Percentiles rank a stretch among this genome's conserved stretches.
These are phyloP conservation scores for Geranium rotundifolium DNA, from an alignment of 345 rosid genomes.

Conservation along the genomic window DNA sequence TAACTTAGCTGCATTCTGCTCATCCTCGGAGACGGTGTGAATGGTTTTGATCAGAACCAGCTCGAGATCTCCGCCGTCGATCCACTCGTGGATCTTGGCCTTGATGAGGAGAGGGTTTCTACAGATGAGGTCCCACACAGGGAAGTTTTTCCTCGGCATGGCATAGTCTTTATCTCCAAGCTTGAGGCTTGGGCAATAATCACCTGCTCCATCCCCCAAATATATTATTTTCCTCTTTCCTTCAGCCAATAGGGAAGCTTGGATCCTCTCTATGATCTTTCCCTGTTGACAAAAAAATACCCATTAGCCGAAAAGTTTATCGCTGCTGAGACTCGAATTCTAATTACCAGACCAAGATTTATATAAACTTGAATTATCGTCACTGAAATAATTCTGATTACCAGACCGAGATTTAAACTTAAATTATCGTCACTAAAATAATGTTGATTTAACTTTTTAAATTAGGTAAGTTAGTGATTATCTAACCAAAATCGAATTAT, in stretches of 20 bases:
- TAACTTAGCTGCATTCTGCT: slow-evolving; percentile 1
- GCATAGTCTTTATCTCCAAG: slow-evolving; percentile 36
- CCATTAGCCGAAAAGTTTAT: background rate
- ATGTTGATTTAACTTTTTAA: too few species aligned
- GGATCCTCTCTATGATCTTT: slow-evolving; percentile 46
- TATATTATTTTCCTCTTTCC: slow-evolving; percentile 49
- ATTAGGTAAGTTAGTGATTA: too few species aligned
- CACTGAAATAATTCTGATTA: too few species aligned
- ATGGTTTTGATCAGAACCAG: slow-evolving; percentile 27
- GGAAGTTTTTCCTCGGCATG: slow-evolving; percentile 87
- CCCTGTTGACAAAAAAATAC: slow-evolving; percentile 29
- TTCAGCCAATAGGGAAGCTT: slow-evolving; percentile 37
- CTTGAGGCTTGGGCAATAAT: slow-evolving; percentile 73
- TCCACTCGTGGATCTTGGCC: slow-evolving; percentile 68
- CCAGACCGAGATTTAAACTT: too few species aligned
- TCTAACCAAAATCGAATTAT: too few species aligned
- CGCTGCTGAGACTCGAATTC: too few species aligned
- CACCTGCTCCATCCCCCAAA: slow-evolving; percentile 77
- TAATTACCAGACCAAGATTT: too few species aligned
- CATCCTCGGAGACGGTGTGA: slow-evolving; percentile 7
- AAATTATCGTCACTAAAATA: too few species aligned
- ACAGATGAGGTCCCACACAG: slow-evolving; percentile 66
- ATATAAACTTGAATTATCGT: too few species aligned
- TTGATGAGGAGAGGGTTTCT: slow-evolving; percentile 37
- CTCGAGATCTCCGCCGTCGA: slow-evolving; percentile 56